A percentile compares a stretch with the other conserved stretches of the same genome.
phyloP scores from a whole-genome alignment of 2,329 filamentous ascomycete species.

The Sporothrix phasma region DNA sequence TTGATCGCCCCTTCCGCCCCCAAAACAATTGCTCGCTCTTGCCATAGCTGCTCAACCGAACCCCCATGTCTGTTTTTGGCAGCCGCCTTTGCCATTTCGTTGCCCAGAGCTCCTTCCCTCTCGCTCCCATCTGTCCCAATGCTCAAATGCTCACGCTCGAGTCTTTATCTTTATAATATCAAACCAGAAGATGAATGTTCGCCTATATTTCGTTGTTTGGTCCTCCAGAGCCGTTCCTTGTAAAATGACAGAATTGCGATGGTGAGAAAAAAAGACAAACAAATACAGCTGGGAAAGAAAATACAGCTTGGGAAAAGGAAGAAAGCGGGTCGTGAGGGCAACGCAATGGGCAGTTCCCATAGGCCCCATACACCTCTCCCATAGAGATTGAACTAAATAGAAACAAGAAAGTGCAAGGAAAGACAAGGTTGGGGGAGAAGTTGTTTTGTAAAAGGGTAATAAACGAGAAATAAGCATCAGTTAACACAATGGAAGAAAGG shows the following conservation, averaged over 20 bases:
- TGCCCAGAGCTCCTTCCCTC: neutral
- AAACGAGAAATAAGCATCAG: neutral
- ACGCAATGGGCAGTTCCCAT: neutral
- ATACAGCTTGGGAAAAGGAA: too few species aligned
- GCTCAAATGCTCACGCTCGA: neutral
- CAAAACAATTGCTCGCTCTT: neutral
- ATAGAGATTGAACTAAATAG: conserved; percentile 12
- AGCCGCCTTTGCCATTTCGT: neutral
- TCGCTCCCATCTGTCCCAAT: neutral
- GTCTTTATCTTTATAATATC: conserved; percentile 4
- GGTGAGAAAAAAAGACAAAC: neutral
- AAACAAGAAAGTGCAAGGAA: neutral
- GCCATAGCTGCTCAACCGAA: neutral
- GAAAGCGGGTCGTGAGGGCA: neutral
- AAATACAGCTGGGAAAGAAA: too few species aligned
- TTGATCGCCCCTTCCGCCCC: conserved; percentile 2
- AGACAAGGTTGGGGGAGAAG: neutral
- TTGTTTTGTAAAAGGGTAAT: neutral
- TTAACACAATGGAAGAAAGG: neutral
- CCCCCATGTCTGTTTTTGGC: neutral
- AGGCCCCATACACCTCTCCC: conserved; percentile 3
- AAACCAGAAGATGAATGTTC: neutral
- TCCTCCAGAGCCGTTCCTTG: neutral
- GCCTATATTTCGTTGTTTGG: neutral
- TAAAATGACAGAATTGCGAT: neutral